Conservation (phyloP, 2,329 filamentous ascomycete genomes). For the Fusarium heterosporum region DNA sequence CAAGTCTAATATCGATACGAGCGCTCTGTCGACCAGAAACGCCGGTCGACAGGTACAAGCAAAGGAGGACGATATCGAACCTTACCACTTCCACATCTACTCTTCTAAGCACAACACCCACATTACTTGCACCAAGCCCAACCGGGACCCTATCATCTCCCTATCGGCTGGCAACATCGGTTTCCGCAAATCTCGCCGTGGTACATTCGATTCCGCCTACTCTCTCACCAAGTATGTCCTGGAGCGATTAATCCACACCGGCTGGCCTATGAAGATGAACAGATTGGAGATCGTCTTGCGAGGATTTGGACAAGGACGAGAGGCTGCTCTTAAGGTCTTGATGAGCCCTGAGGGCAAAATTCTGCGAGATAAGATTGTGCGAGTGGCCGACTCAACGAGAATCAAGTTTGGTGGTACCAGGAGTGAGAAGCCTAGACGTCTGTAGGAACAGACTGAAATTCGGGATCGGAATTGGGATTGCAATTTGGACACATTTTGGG, state of each 20-base stretch:
- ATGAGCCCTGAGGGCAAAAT: constrained; percentile 85
- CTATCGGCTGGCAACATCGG: constrained; percentile 88
- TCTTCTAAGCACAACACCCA: constrained; percentile 95
- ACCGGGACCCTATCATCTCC: constrained; percentile 81
- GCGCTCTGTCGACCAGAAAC: constrained; percentile 45
- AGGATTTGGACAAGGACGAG: constrained; percentile 87
- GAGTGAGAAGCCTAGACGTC: constrained; percentile 83
- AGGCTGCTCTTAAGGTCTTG: constrained; percentile 90
- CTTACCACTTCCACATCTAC: constrained; percentile 89
- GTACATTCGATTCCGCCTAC: constrained; percentile 90
- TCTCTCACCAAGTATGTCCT: constrained; percentile 88
- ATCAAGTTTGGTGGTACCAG: constrained; percentile 96
- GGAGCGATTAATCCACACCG: constrained; percentile 84
- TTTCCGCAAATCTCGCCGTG: constrained; percentile 85
- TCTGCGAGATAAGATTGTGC: constrained; percentile 78
- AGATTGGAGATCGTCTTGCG: constrained; percentile 83
- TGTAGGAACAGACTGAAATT: constrained; percentile 57
- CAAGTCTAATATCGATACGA: constrained; percentile 51
- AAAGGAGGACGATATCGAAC: constrained; percentile 62
- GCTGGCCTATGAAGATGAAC: constrained; percentile 79
- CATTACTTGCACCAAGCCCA: constrained; percentile 87
- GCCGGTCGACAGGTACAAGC: constrained; percentile 37
- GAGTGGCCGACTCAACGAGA: constrained; percentile 86
- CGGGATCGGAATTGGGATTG: background rate
- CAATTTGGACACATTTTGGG: constrained; percentile 23